A percentile compares a stretch with the other conserved stretches of the same genome.
Conservation (phyloP, 345 rosid species). For the Mallotus nudiflorus region DNA sequence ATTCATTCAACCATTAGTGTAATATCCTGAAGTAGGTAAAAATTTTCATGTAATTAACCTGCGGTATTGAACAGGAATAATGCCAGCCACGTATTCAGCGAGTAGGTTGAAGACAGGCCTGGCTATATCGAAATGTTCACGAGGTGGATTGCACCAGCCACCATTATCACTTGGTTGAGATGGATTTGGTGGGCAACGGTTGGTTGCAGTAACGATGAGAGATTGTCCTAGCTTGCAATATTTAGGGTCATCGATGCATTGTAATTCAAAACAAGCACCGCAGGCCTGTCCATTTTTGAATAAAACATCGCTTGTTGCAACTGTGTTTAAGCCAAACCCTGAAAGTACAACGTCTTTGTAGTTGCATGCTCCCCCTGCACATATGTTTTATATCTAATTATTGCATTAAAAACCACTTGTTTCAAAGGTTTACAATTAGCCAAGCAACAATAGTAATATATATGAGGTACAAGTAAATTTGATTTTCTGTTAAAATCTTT, state of each 20-base stretch:
- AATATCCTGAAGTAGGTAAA: no score
- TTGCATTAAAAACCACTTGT: no score
- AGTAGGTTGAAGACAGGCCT: constrained; percentile 52
- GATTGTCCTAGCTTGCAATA: constrained; percentile 61
- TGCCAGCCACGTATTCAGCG: constrained; percentile 57
- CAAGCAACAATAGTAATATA: no score
- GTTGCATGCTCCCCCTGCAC: constrained; percentile 57
- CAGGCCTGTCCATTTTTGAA: constrained; percentile 49
- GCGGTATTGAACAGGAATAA: constrained; percentile 64
- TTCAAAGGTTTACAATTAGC: no score
- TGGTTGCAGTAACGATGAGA: constrained; percentile 67
- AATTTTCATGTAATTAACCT: no score
- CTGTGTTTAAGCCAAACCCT: constrained; percentile 50
- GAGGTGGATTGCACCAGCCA: constrained; percentile 82
- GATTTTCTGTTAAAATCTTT: no score
- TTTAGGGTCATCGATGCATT: constrained; percentile 35
- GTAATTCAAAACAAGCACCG: constrained; percentile 56
- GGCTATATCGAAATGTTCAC: constrained; percentile 72
- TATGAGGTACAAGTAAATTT: no score
- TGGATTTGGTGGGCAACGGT: constrained; percentile 74
- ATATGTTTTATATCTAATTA: background rate
- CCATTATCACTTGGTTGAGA: constrained; percentile 47
- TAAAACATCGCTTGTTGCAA: constrained; percentile 46
- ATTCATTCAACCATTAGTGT: no score
- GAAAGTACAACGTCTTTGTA: constrained; percentile 40